Percentiles rank a stretch among this genome's conserved stretches.
Evolutionary conservation across 1,284 basidiomycete genomes (phyloP).

Genomic region (Pyrrhoderma noxium): DNA sequence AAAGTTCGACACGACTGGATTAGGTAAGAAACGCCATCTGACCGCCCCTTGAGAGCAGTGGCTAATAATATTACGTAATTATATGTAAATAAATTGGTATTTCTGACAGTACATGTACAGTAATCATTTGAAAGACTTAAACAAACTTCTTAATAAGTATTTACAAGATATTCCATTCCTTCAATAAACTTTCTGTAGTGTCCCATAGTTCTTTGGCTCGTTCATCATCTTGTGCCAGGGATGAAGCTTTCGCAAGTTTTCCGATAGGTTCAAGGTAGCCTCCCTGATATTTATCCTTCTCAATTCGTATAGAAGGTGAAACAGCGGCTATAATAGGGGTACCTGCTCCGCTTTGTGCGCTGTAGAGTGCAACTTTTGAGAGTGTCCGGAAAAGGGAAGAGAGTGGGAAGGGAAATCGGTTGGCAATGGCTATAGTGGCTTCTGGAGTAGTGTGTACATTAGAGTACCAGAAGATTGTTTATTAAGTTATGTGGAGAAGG

Average conservation of each 20-base stretch:
- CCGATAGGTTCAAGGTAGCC: conserved; percentile 25
- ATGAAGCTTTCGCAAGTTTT: conserved; percentile 19
- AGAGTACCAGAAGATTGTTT: too few species aligned
- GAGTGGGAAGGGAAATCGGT: conserved; percentile 20
- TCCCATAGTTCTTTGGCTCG: conserved; percentile 39
- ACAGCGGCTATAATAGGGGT: conserved; percentile 36
- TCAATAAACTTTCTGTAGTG: conserved; percentile 32
- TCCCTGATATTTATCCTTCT: conserved; percentile 38
- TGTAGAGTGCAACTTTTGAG: conserved; percentile 36
- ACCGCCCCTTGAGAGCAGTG: too few species aligned
- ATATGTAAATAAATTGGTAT: too few species aligned
- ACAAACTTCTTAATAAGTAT: background rate
- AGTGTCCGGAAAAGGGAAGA: conserved; percentile 28
- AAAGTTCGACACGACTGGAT: background rate
- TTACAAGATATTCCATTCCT: conserved; percentile 12
- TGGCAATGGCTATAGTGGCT: background rate
- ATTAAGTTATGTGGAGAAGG: too few species aligned
- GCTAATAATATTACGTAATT: too few species aligned
- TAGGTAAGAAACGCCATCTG: background rate
- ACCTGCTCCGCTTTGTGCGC: conserved; percentile 16
- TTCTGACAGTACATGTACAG: too few species aligned
- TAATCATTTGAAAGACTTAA: too few species aligned
- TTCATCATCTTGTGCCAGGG: conserved; percentile 28
- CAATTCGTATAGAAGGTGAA: conserved; percentile 30
- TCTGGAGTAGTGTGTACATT: conserved; percentile 1